phyloP scores from a whole-genome alignment of 306 rosid genomes.

The Quillaja saponaria region DNA sequence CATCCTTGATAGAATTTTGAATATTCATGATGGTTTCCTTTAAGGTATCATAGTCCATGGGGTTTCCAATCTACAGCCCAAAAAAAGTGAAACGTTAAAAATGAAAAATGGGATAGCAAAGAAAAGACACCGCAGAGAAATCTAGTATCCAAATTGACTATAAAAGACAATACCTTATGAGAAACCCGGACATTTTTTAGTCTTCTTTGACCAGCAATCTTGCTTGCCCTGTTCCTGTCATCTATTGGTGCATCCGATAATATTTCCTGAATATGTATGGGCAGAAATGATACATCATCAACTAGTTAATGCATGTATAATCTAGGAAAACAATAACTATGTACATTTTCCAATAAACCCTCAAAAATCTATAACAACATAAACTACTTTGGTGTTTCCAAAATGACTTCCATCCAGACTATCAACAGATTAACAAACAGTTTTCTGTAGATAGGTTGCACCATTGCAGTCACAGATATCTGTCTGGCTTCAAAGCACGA shows the following conservation, averaged over 20 bases:
- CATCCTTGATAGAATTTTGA: conserved; percentile 52
- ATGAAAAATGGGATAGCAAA: conserved; percentile 12
- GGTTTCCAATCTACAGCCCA: conserved; percentile 73
- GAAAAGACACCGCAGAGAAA: conserved; percentile 18
- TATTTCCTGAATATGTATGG: conserved; percentile 62
- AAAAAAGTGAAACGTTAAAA: conserved; percentile 23
- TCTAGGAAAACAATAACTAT: conserved; percentile 1
- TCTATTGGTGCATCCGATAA: conserved; percentile 70
- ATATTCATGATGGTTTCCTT: conserved; percentile 67
- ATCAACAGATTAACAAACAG: conserved; percentile 5
- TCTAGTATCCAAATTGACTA: conserved; percentile 21
- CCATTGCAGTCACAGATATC: too few relatives aligned
- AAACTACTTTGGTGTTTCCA: conserved; percentile 19
- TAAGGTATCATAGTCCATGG: conserved; percentile 78
- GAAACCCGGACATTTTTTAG: conserved; percentile 74
- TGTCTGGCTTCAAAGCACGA: too few relatives aligned
- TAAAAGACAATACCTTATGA: conserved; percentile 61
- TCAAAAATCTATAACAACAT: conserved; percentile 5
- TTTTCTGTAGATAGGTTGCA: too few relatives aligned
- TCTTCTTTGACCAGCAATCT: conserved; percentile 43
- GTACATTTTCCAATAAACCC: conserved; percentile 7
- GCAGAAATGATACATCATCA: conserved; percentile 29
- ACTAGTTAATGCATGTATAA: conserved; percentile 26
- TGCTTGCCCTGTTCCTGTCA: conserved; percentile 58
- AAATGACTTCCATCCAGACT: conserved; percentile 13